phyloP scores from a whole-genome alignment of 805 yeast species.

The Suhomyces vadensis region DNA sequence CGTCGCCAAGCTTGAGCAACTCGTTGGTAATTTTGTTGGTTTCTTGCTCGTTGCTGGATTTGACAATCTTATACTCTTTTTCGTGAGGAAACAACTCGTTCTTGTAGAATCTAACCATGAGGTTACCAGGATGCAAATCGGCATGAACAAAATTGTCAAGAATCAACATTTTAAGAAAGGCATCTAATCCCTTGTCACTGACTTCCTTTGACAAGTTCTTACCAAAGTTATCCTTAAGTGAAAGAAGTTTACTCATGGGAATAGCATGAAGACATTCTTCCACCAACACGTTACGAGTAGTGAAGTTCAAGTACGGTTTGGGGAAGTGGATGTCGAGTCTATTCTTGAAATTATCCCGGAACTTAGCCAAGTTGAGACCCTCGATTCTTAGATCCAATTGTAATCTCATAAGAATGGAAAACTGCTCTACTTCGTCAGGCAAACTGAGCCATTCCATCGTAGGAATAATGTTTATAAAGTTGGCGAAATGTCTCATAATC shows the following conservation, averaged over 20 bases:
- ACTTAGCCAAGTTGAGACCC: constrained; percentile 73
- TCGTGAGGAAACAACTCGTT: constrained; percentile 44
- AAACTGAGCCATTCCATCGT: constrained; percentile 97
- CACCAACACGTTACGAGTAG: constrained; percentile 72
- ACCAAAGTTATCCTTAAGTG: constrained; percentile 47
- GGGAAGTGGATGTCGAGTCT: constrained; percentile 75
- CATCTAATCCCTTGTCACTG: constrained; percentile 82
- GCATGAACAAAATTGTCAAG: constrained; percentile 94
- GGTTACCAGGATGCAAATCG: constrained; percentile 96
- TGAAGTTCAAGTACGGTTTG: constrained; percentile 61
- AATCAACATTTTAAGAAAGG: constrained; percentile 90
- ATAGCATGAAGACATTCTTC: constrained; percentile 86
- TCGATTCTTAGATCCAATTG: constrained; percentile 92
- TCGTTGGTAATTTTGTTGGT: constrained; percentile 47
- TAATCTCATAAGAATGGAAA: constrained; percentile 77
- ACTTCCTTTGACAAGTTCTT: constrained; percentile 60
- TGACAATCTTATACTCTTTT: constrained; percentile 43
- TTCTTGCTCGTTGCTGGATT: constrained; percentile 46
- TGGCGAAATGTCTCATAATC: constrained; percentile 83
- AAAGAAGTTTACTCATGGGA: constrained; percentile 72
- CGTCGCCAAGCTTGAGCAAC: constrained; percentile 36
- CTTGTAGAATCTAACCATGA: constrained; percentile 70
- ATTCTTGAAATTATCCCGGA: constrained; percentile 65
- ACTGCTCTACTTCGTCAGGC: constrained; percentile 92
- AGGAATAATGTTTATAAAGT: constrained; percentile 67